Base-by-base conservation (phyloP, 1,139 yeast genomes). In the Magnusiomyces tetraspermus region DNA sequence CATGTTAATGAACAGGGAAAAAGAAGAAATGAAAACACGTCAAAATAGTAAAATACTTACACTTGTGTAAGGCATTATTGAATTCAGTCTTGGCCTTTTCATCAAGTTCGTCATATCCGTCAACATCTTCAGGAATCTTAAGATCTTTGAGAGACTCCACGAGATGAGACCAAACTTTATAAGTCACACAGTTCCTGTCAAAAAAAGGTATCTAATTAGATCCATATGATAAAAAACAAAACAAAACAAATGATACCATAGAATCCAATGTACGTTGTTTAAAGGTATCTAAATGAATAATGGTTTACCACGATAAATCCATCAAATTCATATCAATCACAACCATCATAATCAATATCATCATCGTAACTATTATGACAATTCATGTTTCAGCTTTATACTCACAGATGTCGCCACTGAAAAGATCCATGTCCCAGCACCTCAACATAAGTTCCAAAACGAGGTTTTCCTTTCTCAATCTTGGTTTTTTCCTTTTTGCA, bases 341-440 rank as follows among this genome's bases (percentile, higher is more conserved):
- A n/a, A n/a, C n/a, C n/a, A n/a, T n/a, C 38, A 33, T 33, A 6
- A 33, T 10, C 5, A 10, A 15, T 10, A 33, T 10, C 10, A 33
- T 33, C 17, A 33, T 10, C n/a, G 17, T 4, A 15, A 33, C n/a
- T n/a, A n/a, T n/a, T n/a, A 8, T 15, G 38, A 13, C 17, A 15
- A 8, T 33, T 4, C 5, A 13, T 33, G 10, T 15, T 33, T 15
- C 17, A 33, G 5, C n/a, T 33, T 33, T 10, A 38, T n/a, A 36
- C 42, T 17, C 33, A n/a, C 48, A 21, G 21, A 19, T 45, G 48
- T 8, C 48, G 40, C 48, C 48, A 45, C 11, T 45, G 48, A 19
- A 45, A 45, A n/a, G 48, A 30, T 3, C 28, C 48, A 33, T 45
- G 48, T 30, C 26, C 38, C n/a, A 10, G 6, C n/a, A 45, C 33